Evolutionary conservation across 805 yeast genomes (phyloP).

Genomic region (Teunomyces pallodes): DNA sequence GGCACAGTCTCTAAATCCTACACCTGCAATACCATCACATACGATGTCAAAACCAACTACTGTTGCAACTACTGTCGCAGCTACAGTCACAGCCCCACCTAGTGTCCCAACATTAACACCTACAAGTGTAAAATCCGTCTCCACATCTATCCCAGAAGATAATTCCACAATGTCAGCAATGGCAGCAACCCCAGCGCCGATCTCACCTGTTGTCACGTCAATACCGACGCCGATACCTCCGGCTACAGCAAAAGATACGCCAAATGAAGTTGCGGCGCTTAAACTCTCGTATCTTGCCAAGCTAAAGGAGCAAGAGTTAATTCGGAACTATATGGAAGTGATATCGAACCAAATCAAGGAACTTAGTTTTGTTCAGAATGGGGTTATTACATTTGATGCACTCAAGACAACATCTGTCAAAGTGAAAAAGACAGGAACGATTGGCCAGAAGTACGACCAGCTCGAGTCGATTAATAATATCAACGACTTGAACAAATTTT

Average conservation of each 20-base stretch:
- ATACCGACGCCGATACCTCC: constrained; percentile 5
- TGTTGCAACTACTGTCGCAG: background rate
- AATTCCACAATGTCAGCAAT: background rate
- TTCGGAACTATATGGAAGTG: constrained; percentile 41
- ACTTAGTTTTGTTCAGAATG: constrained; percentile 41
- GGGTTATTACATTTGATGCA: constrained; percentile 43
- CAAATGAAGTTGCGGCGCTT: constrained; percentile 20
- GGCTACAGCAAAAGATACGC: constrained; percentile 3
- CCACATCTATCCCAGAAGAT: too few relatives aligned
- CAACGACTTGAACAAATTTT: constrained; percentile 39
- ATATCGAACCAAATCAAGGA: constrained; percentile 43
- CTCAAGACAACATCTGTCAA: constrained; percentile 16
- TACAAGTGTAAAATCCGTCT: too few relatives aligned
- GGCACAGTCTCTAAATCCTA: background rate
- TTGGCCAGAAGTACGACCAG: constrained; percentile 23
- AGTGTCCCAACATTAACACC: background rate
- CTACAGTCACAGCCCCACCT: background rate
- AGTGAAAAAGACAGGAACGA: background rate
- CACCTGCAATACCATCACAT: too few relatives aligned
- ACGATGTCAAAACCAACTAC: background rate
- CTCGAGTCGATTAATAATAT: constrained; percentile 38
- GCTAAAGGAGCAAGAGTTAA: constrained; percentile 42
- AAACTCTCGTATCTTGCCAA: constrained; percentile 34
- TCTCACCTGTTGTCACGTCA: background rate
- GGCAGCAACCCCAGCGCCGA: background rate